Evolutionary conservation across 768 basidiomycete species (phyloP), one percentile per base, ranked within the genome.

Genomic region (Asterophora parasitica): DNA sequence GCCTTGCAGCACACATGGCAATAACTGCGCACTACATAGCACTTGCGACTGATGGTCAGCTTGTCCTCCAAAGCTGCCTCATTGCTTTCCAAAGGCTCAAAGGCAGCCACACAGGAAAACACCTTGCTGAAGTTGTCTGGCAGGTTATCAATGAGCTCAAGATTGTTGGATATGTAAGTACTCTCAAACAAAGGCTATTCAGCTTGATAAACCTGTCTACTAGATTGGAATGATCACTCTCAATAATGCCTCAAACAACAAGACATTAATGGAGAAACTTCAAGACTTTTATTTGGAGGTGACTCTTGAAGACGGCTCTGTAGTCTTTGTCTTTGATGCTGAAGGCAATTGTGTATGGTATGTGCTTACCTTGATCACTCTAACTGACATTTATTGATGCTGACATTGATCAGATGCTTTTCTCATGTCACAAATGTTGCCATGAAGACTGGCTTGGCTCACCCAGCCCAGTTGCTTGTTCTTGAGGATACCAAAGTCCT

Each of bases 211-310:
- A 31, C 3, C 30, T 31, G 30, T 16, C 27, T 7, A 26, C 16
- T 42, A 61, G 60, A 55, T 60, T 28, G 49, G 56, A 10, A 57
- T 59, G 48, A 55, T 59, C 15, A 65, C 63, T 1, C 46, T 62
- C 13, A 62, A 65, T 37, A 67, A 65, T 34, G 56, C 61, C 3
- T 50, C 53, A 2, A 67, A 66, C 27, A 19, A 27, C 31, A 20
- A 34, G 2, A 19, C 46, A 26, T 17, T 41, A 9, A 40, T 48
- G 30, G 38, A 42, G 13, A 15, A 2, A 10, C 7, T 48, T 6
- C 8, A 39, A 13, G 10, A 16, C 3, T 7, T 17, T 4, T 9
- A 23, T 6, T 23, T 6, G 23, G 23, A 23, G 3, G 10, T 10
- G 3, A 20, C 5, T 6, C 35, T 39, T 19, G 4, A 33, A 4